Evolutionary conservation across 2,329 filamentous ascomycete genomes (phyloP), one percentile per base, ranked within the genome.

Genomic region (Dothiorella sarmentorum): DNA sequence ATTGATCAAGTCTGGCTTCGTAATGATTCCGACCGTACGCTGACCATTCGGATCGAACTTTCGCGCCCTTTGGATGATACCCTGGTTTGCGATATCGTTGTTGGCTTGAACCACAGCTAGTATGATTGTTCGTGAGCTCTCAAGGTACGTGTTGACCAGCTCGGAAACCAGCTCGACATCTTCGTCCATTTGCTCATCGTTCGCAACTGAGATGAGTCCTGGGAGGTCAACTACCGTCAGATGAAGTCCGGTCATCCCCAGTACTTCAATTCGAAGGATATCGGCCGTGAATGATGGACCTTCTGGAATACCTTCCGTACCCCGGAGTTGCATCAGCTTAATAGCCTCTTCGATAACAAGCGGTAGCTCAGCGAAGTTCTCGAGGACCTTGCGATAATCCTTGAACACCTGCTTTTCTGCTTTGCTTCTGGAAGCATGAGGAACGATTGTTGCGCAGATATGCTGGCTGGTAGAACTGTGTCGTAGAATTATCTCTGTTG

Each of bases 191-290:
- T 83, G 78, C 1, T 76, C 68, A 35, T 76, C 76, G n/a, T 73
- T 78, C n/a, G 76, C 70, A 0, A 75, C 74, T 29, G 79, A 74
- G 53, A 84, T 81, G 7, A 86, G 69, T 1, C 82, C 81, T 0
- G 82, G 82, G 3, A 85, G 73, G 61, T 85, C 82, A 10, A 85
- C 80, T 0, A 84, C 69, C 0, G 78, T 84, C 7, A 85, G 68
- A 1, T 78, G 76, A 1, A 74, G 72, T 5, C 69, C 63, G 29
- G 70, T 63, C 13, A 67, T 69, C 7, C 70, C 72, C 29, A 62
- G 62, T 11, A 72, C 66, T 22, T 66, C 63, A 43, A 73, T 66
- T 9, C 64, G 60, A 9, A 73, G 52, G 13, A 69, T 62, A 49
- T 72, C 69, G 5, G 67, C 59, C 17, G 61, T 65, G 53, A 71